Conservation (phyloP, 306 rosid genomes). For the Hippophae gyantsensis region DNA sequence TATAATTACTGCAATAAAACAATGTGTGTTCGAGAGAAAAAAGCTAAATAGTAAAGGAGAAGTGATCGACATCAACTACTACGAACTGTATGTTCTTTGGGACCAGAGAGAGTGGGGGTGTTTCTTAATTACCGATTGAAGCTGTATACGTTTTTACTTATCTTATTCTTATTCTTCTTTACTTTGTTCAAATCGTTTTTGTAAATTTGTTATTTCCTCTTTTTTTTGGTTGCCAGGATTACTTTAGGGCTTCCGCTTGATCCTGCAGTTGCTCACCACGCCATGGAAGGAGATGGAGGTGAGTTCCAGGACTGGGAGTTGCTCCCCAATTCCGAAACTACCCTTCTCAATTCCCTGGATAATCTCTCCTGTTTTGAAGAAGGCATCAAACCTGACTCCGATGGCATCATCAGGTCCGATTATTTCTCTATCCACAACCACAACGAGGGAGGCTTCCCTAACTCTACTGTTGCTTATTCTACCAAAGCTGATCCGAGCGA, state of each 20-base stretch:
- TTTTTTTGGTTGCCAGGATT: constrained; percentile 4
- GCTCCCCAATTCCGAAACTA: constrained; percentile 28
- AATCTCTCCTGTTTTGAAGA: constrained; percentile 15
- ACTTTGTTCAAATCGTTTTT: not conserved
- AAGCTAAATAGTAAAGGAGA: no score
- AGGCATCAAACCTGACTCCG: constrained; percentile 32
- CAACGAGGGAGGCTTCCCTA: constrained; percentile 11
- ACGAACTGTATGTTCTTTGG: no score
- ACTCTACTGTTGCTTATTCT: not conserved
- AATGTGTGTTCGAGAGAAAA: no score
- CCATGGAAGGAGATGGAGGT: constrained; percentile 36
- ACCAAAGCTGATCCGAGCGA: constrained; percentile 20
- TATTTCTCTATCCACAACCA: constrained; percentile 48
- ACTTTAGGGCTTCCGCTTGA: constrained; percentile 5
- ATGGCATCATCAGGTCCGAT: constrained; percentile 45
- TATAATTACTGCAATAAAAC: no score
- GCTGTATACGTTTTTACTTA: not conserved
- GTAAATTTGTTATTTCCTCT: not conserved
- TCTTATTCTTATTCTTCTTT: not conserved
- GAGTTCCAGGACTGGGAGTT: constrained; percentile 68
- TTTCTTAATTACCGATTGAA: no score
- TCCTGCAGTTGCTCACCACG: not conserved
- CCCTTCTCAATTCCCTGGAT: constrained; percentile 5
- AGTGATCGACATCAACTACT: no score
- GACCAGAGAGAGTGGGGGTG: no score